Conservation (phyloP, 768 basidiomycete species). For the Termitomyces sp. region DNA sequence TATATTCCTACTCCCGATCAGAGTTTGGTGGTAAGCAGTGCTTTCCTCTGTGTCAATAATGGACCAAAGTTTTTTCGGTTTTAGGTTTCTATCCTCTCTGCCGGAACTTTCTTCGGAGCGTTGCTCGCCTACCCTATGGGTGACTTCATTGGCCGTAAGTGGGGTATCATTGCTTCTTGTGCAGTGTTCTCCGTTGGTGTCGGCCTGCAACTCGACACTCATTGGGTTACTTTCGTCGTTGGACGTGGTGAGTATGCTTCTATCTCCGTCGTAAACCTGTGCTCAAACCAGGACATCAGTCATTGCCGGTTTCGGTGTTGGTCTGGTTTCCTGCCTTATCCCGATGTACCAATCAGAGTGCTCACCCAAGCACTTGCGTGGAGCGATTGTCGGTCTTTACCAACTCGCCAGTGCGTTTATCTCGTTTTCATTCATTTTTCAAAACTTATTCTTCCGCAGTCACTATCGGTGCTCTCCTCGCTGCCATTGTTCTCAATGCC, state of each 20-base stretch:
- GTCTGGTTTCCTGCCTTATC: conserved; percentile 65
- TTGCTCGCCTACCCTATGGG: conserved; percentile 39
- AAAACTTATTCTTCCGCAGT: conserved; percentile 50
- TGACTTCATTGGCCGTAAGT: conserved; percentile 46
- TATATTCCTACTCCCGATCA: conserved; percentile 37
- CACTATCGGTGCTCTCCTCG: conserved; percentile 73
- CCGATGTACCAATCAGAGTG: conserved; percentile 48
- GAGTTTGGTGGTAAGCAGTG: conserved; percentile 28
- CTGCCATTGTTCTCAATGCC: conserved; percentile 61
- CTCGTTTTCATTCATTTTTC: neutral
- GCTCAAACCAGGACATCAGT: conserved; percentile 32
- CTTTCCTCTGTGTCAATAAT: neutral
- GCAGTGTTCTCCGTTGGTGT: conserved; percentile 59
- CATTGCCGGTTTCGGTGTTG: conserved; percentile 76
- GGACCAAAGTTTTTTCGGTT: neutral
- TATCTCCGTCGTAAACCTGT: neutral
- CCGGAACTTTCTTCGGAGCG: conserved; percentile 84
- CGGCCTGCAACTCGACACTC: conserved; percentile 44
- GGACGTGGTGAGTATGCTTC: conserved; percentile 17
- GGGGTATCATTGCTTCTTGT: conserved; percentile 58
- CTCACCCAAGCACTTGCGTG: conserved; percentile 74
- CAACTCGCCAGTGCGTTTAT: conserved; percentile 20
- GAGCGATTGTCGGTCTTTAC: conserved; percentile 49
- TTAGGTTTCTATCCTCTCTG: conserved; percentile 62
- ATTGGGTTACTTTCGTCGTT: conserved; percentile 20